Evolutionary conservation across 164 flowering plant genomes (phyloP), one percentile per base, ranked within the genome.

Genomic region (Liquidambar formosana): DNA sequence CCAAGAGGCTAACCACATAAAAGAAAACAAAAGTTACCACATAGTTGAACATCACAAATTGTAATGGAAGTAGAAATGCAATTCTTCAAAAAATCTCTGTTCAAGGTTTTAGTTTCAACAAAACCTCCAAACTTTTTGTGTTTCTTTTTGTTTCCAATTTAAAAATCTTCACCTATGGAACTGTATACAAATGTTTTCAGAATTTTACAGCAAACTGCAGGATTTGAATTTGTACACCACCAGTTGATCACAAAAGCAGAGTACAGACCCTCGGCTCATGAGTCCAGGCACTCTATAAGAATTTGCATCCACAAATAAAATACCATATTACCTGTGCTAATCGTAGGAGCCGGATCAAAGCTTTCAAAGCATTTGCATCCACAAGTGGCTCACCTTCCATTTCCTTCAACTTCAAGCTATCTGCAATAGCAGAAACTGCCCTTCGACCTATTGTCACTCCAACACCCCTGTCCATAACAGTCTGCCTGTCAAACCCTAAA

Each of bases 341-440:
- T 49, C 96, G 78, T 57, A 92, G 80, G 27, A 94, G 93, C 61
- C 93, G 88, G 27, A 94, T 80, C 80, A 94, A 75, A 66, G 91
- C 97, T 86, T 80, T 87, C 81, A 94, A 81, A 43, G 91, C 88
- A 76, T 83, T 75, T 12, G 80, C 85, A 86, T 90, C 96, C 69
- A 94, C 49, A 75, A 94, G 91, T 21, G 97, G 94, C 53, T 84
- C 77, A 3, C 98, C 98, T 73, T 92, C 98, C 79, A 89, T 74
- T 75, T 92, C 97, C 73, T 80, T 92, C 62, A 83, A 79, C 73
- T 88, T 90, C 79, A 86, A 74, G 73, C 83, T 76, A 70, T 83
- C 90, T 28, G 85, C 66, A 77, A 84, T 62, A 63, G 91, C 74
- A 75, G 92, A 74, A 75, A 79, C 80, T 56, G 89, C 80, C 63